phyloP scores from a whole-genome alignment of 805 yeast species.

The Maudiozyma bulderi region DNA sequence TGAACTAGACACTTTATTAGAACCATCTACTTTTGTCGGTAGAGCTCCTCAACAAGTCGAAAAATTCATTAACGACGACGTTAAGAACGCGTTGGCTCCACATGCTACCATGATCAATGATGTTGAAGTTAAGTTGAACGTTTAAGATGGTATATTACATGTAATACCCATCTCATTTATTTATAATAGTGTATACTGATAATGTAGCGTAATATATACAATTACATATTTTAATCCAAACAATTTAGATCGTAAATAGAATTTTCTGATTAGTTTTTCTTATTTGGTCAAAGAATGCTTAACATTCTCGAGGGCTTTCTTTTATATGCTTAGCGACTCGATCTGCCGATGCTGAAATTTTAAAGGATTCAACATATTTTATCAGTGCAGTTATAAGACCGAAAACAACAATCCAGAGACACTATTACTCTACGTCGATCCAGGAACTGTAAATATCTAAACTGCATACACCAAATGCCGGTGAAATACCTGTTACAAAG shows the following conservation, averaged over 20 bases:
- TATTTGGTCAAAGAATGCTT: neutral
- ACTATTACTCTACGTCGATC: no score
- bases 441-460: no score
- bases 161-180: neutral
- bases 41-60: slow-evolving; percentile 98
- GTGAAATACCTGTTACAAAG: slow-evolving; percentile 10
- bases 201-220: no score
- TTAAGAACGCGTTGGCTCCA: slow-evolving; percentile 69
- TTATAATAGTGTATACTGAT: neutral
- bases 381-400: no score
- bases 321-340: no score
- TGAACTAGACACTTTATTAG: slow-evolving; percentile 70
- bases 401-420: no score
- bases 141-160: slow-evolving; percentile 32
- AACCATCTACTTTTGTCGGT: slow-evolving; percentile 92
- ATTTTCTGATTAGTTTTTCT: no score
- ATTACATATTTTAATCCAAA: no score
- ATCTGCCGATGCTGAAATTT: no score
- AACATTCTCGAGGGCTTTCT: neutral
- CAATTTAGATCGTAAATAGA: no score
- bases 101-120: slow-evolving; percentile 48
- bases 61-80: slow-evolving; percentile 79
- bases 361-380: no score
- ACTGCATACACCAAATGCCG: slow-evolving; percentile 2
- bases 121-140: slow-evolving; percentile 70